Base-by-base conservation (phyloP, 192 early-diverging fungal species). In the Pecoramyces ruminantium region DNA sequence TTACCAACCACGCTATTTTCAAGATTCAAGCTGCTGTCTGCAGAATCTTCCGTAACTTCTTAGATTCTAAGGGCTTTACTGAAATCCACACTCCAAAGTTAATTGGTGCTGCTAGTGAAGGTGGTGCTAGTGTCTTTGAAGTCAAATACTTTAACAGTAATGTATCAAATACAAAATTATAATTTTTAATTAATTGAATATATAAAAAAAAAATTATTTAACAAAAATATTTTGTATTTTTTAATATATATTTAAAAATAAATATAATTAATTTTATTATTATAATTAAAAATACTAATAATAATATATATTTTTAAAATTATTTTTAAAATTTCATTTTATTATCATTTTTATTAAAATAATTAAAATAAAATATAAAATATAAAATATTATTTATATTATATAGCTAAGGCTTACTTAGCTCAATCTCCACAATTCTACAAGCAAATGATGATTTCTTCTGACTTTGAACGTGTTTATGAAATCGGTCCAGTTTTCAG, bases 21-120 rank as follows among this genome's bases (percentile, higher is more conserved):
- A 92, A 94, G 81, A 92, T 99, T 83, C 98, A 99, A 87, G 93
- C 93, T 34, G 97, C 92, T 58, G 93, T 99, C 17, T 92, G 93
- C 88, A 90, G 89, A 80, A 89, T 98, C 82, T 99, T 99, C 95
- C 92, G 98, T 82, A 96, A 98, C 83, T 99, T 92, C 85, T 87
- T 99, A 78, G 88, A 92, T 78, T 84, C 86, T 29, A 87, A 94
- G 78, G 87, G 87, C 40, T 98, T 97, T 78, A 92, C 93, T 81
- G 98, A 99, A 87, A 98, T 99, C 83, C 98, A 99, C 86, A 92
- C 96, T 29, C 98, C 98, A 83, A 99, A 99, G 90, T 91, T 99
- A 80, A 92, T 97, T 82, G 92, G 92, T 79, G 92, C 95, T 82
- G 94, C 95, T 18, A 92, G 90, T 84, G 98, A 99, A 89, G 98